These are phyloP conservation scores for Grosmannia penicillata DNA, from an alignment of 2,329 filamentous ascomycete genomes.

Conservation along the genomic window DNA sequence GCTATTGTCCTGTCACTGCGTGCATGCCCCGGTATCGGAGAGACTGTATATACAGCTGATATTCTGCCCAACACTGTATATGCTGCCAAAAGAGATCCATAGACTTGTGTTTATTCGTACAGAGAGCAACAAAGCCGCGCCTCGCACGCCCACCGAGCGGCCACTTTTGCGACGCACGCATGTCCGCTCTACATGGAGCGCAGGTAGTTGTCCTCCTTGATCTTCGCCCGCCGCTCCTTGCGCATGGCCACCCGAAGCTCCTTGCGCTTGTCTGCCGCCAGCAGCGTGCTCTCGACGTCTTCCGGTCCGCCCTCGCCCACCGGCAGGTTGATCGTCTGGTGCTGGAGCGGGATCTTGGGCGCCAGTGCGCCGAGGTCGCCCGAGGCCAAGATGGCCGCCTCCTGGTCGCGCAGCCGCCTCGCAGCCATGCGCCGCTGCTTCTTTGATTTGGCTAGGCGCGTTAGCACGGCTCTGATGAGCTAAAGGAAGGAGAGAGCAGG, in stretches of 20 bases:
- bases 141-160: no score
- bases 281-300: slow-evolving; percentile 25
- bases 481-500: not conserved
- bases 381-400: slow-evolving; percentile 45
- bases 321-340: slow-evolving; percentile 65
- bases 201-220: slow-evolving; percentile 79
- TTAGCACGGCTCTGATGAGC: not conserved
- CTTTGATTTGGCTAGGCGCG: slow-evolving; percentile 58
- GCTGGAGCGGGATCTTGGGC: slow-evolving; percentile 58
- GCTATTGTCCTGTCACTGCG: no score
- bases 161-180: no score
- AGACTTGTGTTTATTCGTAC: slow-evolving; percentile 1
- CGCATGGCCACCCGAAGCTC: slow-evolving; percentile 59
- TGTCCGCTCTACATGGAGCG: slow-evolving; percentile 57
- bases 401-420: slow-evolving; percentile 41
- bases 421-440: slow-evolving; percentile 61
- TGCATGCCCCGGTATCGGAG: no score
- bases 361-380: slow-evolving; percentile 51
- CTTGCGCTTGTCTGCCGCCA: slow-evolving; percentile 35
- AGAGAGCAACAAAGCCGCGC: no score
- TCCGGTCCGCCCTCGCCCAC: slow-evolving; percentile 26
- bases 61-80: no score
- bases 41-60: no score
- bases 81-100: no score
- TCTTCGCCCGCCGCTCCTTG: slow-evolving; percentile 56